Percentiles rank a stretch among this genome's conserved stretches.
phyloP scores from a whole-genome alignment of 257 asterid genomes.

The Asclepias syriaca region DNA sequence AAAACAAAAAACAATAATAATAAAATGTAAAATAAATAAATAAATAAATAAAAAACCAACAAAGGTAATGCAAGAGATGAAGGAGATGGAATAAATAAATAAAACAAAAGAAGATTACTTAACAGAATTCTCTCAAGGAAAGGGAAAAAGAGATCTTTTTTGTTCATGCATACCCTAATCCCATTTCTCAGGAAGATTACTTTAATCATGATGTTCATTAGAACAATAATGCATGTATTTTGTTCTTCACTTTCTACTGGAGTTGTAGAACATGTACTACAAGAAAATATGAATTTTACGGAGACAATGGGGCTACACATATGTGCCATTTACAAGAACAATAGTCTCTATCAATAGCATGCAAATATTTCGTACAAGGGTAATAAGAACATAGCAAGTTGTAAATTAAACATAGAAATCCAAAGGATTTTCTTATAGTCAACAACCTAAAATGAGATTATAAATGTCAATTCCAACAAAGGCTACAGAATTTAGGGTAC shows the following conservation, averaged over 20 bases:
- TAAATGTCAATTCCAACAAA: constrained; percentile 15
- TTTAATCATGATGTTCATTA: not conserved
- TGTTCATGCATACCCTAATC: not conserved
- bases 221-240: not conserved
- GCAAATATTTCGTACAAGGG: not conserved
- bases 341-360: not conserved
- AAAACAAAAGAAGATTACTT: not conserved
- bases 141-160: not conserved
- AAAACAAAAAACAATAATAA: not conserved
- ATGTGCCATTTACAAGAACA: not conserved
- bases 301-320: not conserved
- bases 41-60: not conserved
- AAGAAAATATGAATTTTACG: not conserved
- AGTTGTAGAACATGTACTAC: not conserved
- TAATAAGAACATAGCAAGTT: not conserved
- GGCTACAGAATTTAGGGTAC: constrained; percentile 29
- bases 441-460: not conserved
- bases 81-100: not conserved
- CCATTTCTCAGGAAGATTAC: not conserved
- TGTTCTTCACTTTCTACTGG: not conserved
- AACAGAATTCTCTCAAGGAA: not conserved
- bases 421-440: not conserved
- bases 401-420: not conserved
- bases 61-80: not conserved
- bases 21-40: not conserved